These are phyloP conservation scores for Leccinum variicolor DNA, from an alignment of 768 basidiomycete genomes.

Conservation along the genomic window DNA sequence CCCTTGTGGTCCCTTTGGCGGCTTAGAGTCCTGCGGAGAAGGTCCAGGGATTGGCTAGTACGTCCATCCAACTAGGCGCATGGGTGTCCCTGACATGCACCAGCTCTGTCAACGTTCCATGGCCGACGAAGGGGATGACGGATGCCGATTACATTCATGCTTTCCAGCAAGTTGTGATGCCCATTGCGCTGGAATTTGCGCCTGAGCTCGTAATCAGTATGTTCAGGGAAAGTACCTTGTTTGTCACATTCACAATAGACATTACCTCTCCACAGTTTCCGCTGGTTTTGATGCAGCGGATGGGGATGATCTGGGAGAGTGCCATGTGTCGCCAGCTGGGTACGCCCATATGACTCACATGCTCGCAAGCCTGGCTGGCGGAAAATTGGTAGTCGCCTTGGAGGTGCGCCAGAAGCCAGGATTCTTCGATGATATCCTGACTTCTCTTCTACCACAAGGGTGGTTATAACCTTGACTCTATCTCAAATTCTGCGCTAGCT, in stretches of 20 bases:
- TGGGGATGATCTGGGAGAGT: slow-evolving; percentile 90
- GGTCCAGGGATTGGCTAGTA: slow-evolving; percentile 85
- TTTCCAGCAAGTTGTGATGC: slow-evolving; percentile 94
- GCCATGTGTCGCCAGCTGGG: slow-evolving; percentile 85
- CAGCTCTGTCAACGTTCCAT: slow-evolving; percentile 95
- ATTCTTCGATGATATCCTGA: slow-evolving; percentile 1
- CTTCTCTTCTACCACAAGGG: slow-evolving; percentile 50
- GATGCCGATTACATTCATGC: slow-evolving; percentile 97
- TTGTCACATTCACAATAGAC: background rate
- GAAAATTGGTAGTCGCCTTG: slow-evolving; percentile 87
- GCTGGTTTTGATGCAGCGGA: slow-evolving; percentile 97
- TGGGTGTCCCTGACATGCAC: slow-evolving; percentile 8
- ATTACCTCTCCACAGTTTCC: slow-evolving; percentile 59
- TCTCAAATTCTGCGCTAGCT: slow-evolving; percentile 82
- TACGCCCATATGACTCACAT: slow-evolving; percentile 99
- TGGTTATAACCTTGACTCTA: slow-evolving; percentile 90
- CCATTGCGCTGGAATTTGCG: slow-evolving; percentile 93
- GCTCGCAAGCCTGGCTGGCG: slow-evolving; percentile 83
- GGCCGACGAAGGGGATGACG: slow-evolving; percentile 84
- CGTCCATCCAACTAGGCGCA: slow-evolving; percentile 29
- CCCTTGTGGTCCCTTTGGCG: slow-evolving; percentile 88
- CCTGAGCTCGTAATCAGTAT: slow-evolving; percentile 95
- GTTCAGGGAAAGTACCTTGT: slow-evolving; percentile 25
- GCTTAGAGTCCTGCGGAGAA: slow-evolving; percentile 81
- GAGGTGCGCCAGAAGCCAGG: slow-evolving; percentile 56